Evolutionary conservation across 768 basidiomycete species (phyloP).

Genomic region (Mycena capillaripes): DNA sequence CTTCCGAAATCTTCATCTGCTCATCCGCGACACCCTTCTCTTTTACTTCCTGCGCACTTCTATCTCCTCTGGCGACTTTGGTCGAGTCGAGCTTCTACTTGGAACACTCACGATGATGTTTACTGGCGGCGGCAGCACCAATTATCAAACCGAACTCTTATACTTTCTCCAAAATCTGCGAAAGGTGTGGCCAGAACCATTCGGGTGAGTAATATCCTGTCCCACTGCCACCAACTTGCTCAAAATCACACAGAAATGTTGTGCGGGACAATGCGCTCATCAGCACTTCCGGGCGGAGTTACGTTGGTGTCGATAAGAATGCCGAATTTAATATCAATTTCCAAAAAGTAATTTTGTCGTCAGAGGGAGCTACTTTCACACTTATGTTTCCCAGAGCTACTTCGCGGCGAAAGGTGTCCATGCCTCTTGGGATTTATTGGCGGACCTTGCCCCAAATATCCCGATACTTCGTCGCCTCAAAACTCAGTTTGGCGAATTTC

Average conservation of each 20-base stretch:
- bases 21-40: conserved; percentile 1
- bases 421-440: conserved; percentile 12
- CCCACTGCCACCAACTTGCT: background rate
- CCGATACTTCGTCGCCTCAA: background rate
- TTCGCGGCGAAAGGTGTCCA: conserved; percentile 18
- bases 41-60: conserved; percentile 6
- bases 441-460: conserved; percentile 6
- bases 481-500: conserved; percentile 17
- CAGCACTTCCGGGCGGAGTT: background rate
- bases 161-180: conserved; percentile 19
- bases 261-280: conserved; percentile 17
- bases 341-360: background rate
- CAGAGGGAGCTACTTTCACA: no score
- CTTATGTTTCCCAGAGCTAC: background rate
- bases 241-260: background rate
- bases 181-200: conserved; percentile 19
- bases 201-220: background rate
- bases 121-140: background rate
- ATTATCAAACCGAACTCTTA: conserved; percentile 17
- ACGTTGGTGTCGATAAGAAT: conserved; percentile 16
- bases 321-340: conserved; percentile 23
- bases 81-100: conserved; percentile 7
- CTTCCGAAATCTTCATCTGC: background rate
- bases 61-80: conserved; percentile 14
- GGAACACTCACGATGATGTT: conserved; percentile 22